A percentile compares a stretch with the other conserved stretches of the same genome.
Evolutionary conservation across 2,329 filamentous ascomycete species (phyloP).

Genomic region (Nemania diffusa): DNA sequence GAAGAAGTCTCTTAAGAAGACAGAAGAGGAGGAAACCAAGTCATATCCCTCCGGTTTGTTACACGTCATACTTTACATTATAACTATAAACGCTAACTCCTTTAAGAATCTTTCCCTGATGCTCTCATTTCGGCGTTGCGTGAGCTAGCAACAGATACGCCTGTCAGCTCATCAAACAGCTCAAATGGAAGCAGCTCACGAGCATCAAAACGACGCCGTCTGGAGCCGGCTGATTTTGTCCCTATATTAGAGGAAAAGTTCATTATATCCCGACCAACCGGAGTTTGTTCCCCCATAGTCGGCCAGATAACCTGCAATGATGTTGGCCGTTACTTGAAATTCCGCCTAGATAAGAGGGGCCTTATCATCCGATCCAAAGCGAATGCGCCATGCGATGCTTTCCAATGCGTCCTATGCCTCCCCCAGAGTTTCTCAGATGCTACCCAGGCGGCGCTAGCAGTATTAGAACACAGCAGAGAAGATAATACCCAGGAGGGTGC

Average conservation of each 20-base stretch:
- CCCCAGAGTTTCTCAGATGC: slow-evolving; percentile 27
- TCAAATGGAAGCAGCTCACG: slow-evolving; percentile 24
- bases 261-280: slow-evolving; percentile 33
- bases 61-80: background rate
- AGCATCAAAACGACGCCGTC: slow-evolving; percentile 39
- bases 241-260: slow-evolving; percentile 38
- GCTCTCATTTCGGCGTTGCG: slow-evolving; percentile 16
- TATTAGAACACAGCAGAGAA: slow-evolving; percentile 34
- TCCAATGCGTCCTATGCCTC: slow-evolving; percentile 31
- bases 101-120: slow-evolving; percentile 28
- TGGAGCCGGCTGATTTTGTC: slow-evolving; percentile 38
- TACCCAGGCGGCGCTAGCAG: slow-evolving; percentile 26
- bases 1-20: background rate
- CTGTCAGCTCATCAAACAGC: slow-evolving; percentile 3
- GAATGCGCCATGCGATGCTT: slow-evolving; percentile 27
- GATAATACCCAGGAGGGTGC: slow-evolving; percentile 36
- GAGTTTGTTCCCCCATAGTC: background rate
- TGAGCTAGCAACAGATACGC: background rate
- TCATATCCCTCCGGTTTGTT: slow-evolving; percentile 19
- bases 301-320: slow-evolving; percentile 30
- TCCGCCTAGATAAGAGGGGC: slow-evolving; percentile 14
- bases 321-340: slow-evolving; percentile 32
- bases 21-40: background rate
- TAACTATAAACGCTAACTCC: slow-evolving; percentile 12
- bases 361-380: slow-evolving; percentile 32